A percentile compares a stretch with the other conserved stretches of the same genome.
These are phyloP conservation scores for Cladobotryum mycophilum DNA, from an alignment of 2,329 filamentous ascomycete genomes.

Conservation along the genomic window DNA sequence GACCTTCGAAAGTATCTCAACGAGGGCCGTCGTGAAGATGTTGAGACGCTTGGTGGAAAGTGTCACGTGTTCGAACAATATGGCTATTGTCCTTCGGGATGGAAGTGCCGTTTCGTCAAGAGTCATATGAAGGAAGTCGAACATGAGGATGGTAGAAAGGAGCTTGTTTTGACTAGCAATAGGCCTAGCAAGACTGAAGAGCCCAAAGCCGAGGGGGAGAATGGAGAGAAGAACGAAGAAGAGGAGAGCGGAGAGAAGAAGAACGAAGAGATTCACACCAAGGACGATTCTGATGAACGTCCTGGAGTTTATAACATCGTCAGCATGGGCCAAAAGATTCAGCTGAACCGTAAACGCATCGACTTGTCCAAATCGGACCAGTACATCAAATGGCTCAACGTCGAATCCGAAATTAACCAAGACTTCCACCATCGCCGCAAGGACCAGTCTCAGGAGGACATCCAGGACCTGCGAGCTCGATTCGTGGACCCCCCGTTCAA, in stretches of 20 bases:
- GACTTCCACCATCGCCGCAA: constrained; percentile 35
- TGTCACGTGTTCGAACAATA: constrained; percentile 76
- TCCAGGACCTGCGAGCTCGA: constrained; percentile 67
- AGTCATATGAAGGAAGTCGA: constrained; percentile 81
- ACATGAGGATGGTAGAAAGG: constrained; percentile 71
- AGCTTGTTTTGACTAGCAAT: constrained; percentile 63
- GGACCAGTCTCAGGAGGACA: constrained; percentile 37
- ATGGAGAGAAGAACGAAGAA: background rate
- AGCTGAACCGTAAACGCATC: constrained; percentile 66
- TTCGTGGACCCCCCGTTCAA: constrained; percentile 83
- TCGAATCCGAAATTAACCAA: constrained; percentile 42
- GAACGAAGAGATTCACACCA: constrained; percentile 20
- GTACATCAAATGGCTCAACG: constrained; percentile 72
- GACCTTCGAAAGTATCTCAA: constrained; percentile 79
- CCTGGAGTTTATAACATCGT: constrained; percentile 73
- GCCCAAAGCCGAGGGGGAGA: background rate
- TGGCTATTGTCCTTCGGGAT: constrained; percentile 75
- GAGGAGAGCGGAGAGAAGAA: constrained; percentile 26
- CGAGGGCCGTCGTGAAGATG: constrained; percentile 73
- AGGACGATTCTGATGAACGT: constrained; percentile 35
- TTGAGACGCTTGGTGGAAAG: constrained; percentile 66
- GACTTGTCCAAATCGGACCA: constrained; percentile 66
- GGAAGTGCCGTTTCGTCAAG: constrained; percentile 87
- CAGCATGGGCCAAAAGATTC: constrained; percentile 61
- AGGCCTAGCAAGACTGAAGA: constrained; percentile 12